A percentile compares a stretch with the other conserved stretches of the same genome.
These are phyloP conservation scores for Diaporthe citriasiana DNA, from an alignment of 2,329 filamentous ascomycete genomes.

Conservation along the genomic window DNA sequence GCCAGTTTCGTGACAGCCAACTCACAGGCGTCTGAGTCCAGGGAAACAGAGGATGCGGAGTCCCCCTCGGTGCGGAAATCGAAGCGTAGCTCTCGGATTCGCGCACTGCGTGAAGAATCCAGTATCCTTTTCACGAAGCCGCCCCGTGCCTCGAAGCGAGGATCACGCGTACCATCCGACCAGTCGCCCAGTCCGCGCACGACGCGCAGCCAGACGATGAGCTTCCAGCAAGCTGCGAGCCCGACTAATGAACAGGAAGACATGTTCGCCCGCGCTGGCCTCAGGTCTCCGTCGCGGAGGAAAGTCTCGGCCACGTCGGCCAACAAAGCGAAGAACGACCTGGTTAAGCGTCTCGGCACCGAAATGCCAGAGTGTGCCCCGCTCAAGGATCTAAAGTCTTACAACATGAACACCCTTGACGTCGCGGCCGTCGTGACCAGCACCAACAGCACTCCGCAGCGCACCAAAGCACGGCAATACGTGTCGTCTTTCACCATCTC, in stretches of 20 bases:
- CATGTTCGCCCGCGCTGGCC: slow-evolving; percentile 49
- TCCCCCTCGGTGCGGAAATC: slow-evolving; percentile 1
- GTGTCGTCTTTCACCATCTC: slow-evolving; percentile 70
- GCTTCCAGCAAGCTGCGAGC: slow-evolving; percentile 37
- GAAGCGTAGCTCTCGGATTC: slow-evolving; percentile 24
- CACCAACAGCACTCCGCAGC: slow-evolving; percentile 63
- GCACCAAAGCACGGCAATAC: slow-evolving; percentile 71
- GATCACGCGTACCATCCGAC: slow-evolving; percentile 24
- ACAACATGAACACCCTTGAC: slow-evolving; percentile 64
- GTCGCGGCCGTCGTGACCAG: slow-evolving; percentile 68
- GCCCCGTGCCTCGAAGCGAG: neutral
- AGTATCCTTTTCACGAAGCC: slow-evolving; percentile 13
- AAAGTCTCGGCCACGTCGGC: slow-evolving; percentile 31
- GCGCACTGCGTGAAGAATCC: slow-evolving; percentile 22
- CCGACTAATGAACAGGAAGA: slow-evolving; percentile 46
- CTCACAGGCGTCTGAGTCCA: slow-evolving; percentile 35
- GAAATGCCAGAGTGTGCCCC: slow-evolving; percentile 66
- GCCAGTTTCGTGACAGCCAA: slow-evolving; percentile 35
- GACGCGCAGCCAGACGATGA: slow-evolving; percentile 43
- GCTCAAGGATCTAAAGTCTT: slow-evolving; percentile 66
- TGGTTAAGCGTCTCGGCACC: slow-evolving; percentile 62
- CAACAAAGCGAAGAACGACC: slow-evolving; percentile 58
- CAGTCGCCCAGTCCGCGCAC: slow-evolving; percentile 38
- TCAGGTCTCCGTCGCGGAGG: slow-evolving; percentile 49
- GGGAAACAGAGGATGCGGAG: slow-evolving; percentile 29